phyloP scores from a whole-genome alignment of 441 rosid genomes.

The Gossypium aridum region DNA sequence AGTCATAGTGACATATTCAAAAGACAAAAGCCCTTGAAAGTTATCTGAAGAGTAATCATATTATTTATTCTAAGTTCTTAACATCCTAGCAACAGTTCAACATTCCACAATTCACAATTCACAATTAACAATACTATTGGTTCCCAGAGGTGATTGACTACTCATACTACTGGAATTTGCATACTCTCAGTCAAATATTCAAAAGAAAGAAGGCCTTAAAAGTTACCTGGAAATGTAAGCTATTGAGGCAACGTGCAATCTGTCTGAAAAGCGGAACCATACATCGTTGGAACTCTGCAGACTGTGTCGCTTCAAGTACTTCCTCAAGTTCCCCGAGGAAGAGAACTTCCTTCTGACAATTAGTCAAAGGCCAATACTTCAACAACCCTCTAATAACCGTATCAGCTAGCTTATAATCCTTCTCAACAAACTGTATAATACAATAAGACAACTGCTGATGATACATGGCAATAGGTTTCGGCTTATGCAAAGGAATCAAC shows the following conservation, averaged over 20 bases:
- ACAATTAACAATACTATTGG: background rate
- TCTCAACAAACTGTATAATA: constrained; percentile 78
- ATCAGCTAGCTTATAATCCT: constrained; percentile 86
- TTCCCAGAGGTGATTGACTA: background rate
- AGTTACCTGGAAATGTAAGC: constrained; percentile 85
- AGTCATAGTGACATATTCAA: background rate
- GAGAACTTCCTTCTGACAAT: constrained; percentile 86
- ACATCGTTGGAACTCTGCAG: constrained; percentile 83
- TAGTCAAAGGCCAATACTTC: constrained; percentile 89
- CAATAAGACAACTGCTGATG: constrained; percentile 92
- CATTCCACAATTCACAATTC: background rate
- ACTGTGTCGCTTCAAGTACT: constrained; percentile 86
- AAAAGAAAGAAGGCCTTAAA: background rate
- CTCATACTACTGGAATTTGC: background rate
- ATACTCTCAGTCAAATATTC: background rate
- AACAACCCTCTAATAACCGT: constrained; percentile 83
- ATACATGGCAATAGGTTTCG: constrained; percentile 57
- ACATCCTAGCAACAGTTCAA: background rate
- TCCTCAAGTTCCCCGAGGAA: constrained; percentile 94
- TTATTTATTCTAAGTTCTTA: background rate
- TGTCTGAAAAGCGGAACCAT: constrained; percentile 86
- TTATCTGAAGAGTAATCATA: constrained; percentile 53
- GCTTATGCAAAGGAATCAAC: constrained; percentile 89
- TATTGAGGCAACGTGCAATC: constrained; percentile 83
- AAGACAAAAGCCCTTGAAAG: constrained; percentile 1